These are phyloP conservation scores for Leucocoprinus sp. DNA, from an alignment of 768 basidiomycete species.

Conservation along the genomic window DNA sequence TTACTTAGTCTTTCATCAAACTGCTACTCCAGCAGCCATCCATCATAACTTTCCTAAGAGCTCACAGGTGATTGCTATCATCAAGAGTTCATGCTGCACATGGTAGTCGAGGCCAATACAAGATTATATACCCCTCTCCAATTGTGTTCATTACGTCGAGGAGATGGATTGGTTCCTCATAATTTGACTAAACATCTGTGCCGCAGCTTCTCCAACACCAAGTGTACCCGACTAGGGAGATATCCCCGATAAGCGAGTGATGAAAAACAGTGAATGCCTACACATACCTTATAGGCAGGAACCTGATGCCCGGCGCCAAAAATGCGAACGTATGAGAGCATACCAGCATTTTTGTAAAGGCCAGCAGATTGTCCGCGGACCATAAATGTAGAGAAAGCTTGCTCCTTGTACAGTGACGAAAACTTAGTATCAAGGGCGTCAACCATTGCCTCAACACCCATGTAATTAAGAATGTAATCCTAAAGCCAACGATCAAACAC, in stretches of 20 bases:
- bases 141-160: too few relatives aligned
- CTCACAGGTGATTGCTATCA: too few relatives aligned
- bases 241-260: background rate
- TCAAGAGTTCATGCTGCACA: too few relatives aligned
- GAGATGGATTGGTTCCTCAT: background rate
- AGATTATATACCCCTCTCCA: too few relatives aligned
- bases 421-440: conserved; percentile 39
- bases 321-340: conserved; percentile 45
- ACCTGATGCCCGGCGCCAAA: conserved; percentile 42
- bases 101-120: too few relatives aligned
- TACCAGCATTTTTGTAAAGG: conserved; percentile 51
- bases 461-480: conserved; percentile 49
- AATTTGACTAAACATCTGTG: conserved; percentile 6
- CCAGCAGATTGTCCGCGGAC: conserved; percentile 44
- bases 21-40: too few relatives aligned
- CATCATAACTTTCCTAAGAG: too few relatives aligned
- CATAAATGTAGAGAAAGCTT: conserved; percentile 38
- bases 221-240: conserved; percentile 25
- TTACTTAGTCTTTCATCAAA: too few relatives aligned
- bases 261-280: background rate
- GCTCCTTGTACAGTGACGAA: conserved; percentile 30
- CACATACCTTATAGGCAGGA: conserved; percentile 34
- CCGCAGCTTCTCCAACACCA: conserved; percentile 32
- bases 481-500: conserved; percentile 7
- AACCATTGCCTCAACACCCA: conserved; percentile 55